These are phyloP conservation scores for Lipomyces lipofer DNA, from an alignment of 805 yeast genomes.

Conservation along the genomic window DNA sequence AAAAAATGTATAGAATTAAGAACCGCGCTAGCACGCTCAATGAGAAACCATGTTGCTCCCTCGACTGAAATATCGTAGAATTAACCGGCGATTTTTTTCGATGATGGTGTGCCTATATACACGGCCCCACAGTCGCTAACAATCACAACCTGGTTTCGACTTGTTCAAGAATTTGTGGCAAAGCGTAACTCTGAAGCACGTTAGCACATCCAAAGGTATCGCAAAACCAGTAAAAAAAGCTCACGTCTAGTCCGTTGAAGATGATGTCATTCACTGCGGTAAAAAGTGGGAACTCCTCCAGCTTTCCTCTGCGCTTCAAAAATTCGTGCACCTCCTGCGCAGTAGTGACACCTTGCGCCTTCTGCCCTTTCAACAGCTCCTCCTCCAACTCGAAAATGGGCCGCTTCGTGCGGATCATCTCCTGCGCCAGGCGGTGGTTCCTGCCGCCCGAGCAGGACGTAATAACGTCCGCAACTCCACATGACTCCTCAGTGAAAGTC, in stretches of 20 bases:
- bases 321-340: slow-evolving; percentile 88
- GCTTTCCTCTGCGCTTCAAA: slow-evolving; percentile 53
- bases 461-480: slow-evolving; percentile 97
- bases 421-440: slow-evolving; percentile 70
- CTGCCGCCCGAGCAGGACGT: slow-evolving; percentile 98
- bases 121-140: too few relatives aligned
- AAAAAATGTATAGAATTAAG: too few relatives aligned
- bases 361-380: slow-evolving; percentile 87
- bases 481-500: slow-evolving; percentile 90
- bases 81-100: too few relatives aligned
- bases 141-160: slow-evolving; percentile 20
- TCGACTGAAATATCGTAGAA: too few relatives aligned
- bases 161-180: slow-evolving; percentile 22
- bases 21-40: too few relatives aligned
- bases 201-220: not conserved
- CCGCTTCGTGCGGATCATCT: slow-evolving; percentile 50
- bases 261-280: slow-evolving; percentile 80
- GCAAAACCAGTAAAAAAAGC: not conserved
- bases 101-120: too few relatives aligned
- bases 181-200: slow-evolving; percentile 10
- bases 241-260: slow-evolving; percentile 56
- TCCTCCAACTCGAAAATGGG: slow-evolving; percentile 80
- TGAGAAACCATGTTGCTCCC: too few relatives aligned
- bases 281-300: slow-evolving; percentile 77
- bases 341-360: slow-evolving; percentile 94